Evolutionary conservation across 2,329 filamentous ascomycete species (phyloP).

Genomic region (Aspergillus ochraceus): DNA sequence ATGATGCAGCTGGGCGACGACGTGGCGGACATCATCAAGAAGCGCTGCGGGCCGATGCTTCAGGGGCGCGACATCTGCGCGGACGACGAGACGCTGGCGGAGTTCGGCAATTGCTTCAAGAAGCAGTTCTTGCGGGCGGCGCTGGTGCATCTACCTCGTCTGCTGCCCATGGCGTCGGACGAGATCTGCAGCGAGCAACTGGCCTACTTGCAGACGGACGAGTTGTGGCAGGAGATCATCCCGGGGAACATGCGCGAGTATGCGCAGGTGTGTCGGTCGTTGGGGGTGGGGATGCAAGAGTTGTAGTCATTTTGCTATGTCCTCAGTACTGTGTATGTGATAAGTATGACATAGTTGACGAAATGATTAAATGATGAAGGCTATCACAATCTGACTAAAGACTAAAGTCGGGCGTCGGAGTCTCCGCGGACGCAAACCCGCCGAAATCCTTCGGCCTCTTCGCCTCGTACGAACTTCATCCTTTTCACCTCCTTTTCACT

Average conservation of each 20-base stretch:
- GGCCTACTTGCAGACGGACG: constrained; percentile 29
- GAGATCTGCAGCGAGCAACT: constrained; percentile 31
- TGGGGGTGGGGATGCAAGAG: constrained; percentile 17
- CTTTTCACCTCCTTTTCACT: neutral
- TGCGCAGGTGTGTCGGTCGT: constrained; percentile 29
- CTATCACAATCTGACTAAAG: neutral
- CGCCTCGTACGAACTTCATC: neutral
- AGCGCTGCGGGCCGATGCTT: constrained; percentile 30
- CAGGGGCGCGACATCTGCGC: constrained; percentile 34
- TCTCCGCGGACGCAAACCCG: neutral
- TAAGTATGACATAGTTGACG: neutral
- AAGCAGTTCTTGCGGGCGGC: constrained; percentile 33
- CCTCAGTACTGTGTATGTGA: neutral
- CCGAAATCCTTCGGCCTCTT: neutral
- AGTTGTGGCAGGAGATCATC: constrained; percentile 35
- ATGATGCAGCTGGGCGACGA: constrained; percentile 35
- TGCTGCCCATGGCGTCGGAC: constrained; percentile 34
- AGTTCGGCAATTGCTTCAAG: constrained; percentile 37
- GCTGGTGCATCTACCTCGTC: constrained; percentile 27
- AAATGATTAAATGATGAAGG: too few species aligned
- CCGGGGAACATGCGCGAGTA: constrained; percentile 37
- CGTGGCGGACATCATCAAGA: constrained; percentile 35
- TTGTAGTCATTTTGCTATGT: constrained; percentile 13
- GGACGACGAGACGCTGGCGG: constrained; percentile 30
- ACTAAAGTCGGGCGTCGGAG: neutral